A percentile compares a stretch with the other conserved stretches of the same genome.
phyloP scores from a whole-genome alignment of 1,284 basidiomycete genomes.

The Tilletia caries region DNA sequence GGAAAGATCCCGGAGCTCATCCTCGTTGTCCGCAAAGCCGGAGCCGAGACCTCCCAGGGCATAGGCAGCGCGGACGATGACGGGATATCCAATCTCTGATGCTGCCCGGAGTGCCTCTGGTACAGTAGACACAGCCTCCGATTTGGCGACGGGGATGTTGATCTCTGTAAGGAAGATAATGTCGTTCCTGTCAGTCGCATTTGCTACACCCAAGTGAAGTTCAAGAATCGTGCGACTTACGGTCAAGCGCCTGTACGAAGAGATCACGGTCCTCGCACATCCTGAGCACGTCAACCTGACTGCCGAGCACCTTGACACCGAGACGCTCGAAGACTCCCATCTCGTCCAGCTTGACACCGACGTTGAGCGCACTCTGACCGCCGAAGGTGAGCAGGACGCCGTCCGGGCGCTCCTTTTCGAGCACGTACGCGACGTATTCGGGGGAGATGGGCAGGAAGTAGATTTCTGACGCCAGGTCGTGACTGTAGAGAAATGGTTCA shows the following conservation, averaged over 20 bases:
- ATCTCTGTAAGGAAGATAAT: too few relatives aligned
- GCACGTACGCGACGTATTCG: constrained; percentile 96
- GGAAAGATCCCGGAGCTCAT: constrained; percentile 89
- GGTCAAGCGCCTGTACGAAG: constrained; percentile 93
- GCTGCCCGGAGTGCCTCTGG: constrained; percentile 88
- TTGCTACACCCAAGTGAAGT: too few relatives aligned
- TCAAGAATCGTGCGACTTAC: constrained; percentile 61
- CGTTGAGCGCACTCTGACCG: constrained; percentile 95
- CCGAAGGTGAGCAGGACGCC: constrained; percentile 97
- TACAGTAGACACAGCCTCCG: constrained; percentile 94
- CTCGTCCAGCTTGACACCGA: constrained; percentile 92
- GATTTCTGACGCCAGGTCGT: constrained; percentile 90
- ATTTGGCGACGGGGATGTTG: constrained; percentile 93
- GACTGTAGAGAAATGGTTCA: constrained; percentile 77
- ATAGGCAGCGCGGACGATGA: constrained; percentile 96
- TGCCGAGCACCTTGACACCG: constrained; percentile 90
- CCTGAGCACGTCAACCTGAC: constrained; percentile 78
- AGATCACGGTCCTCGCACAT: constrained; percentile 84
- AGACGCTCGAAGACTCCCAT: constrained; percentile 99
- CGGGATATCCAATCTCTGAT: constrained; percentile 88
- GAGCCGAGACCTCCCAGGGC: constrained; percentile 97
- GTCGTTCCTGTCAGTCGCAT: too few relatives aligned
- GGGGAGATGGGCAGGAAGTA: constrained; percentile 77
- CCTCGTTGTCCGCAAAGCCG: constrained; percentile 91
- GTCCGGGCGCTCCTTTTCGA: constrained; percentile 97